A percentile compares a stretch with the other conserved stretches of the same genome.
These are phyloP conservation scores for Phanerochaete sordida DNA, from an alignment of 768 basidiomycete species.

Conservation along the genomic window DNA sequence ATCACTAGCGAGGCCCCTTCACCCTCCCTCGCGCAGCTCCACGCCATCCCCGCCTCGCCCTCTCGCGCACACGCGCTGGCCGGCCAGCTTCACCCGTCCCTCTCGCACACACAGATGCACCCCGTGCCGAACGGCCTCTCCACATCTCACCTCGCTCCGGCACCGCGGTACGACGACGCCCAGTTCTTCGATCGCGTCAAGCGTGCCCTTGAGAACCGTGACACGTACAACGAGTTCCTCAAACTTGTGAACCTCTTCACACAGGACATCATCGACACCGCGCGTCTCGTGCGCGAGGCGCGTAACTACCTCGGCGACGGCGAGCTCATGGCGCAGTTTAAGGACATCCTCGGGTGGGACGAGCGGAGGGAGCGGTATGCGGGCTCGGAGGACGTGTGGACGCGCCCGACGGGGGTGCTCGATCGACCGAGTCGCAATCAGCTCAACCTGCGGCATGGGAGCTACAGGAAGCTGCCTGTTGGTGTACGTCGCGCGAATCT, in stretches of 20 bases:
- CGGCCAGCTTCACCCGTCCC: constrained; percentile 6
- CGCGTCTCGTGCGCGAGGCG: constrained; percentile 77
- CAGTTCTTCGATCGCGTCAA: constrained; percentile 94
- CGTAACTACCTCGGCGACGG: constrained; percentile 69
- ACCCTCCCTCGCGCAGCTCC: constrained; percentile 24
- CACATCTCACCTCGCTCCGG: constrained; percentile 8
- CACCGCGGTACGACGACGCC: constrained; percentile 45
- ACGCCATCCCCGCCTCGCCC: constrained; percentile 26
- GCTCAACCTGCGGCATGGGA: constrained; percentile 72
- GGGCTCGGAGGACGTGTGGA: constrained; percentile 26
- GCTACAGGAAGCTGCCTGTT: constrained; percentile 82
- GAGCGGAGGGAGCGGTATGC: constrained; percentile 49
- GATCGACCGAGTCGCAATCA: constrained; percentile 58
- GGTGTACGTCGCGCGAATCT: constrained; percentile 48
- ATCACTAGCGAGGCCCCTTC: constrained; percentile 22
- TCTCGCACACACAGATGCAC: constrained; percentile 6
- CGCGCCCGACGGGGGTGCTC: constrained; percentile 23
- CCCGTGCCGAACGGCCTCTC: constrained; percentile 1
- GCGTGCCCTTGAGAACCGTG: constrained; percentile 63
- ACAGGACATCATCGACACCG: constrained; percentile 88
- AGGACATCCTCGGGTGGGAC: constrained; percentile 86
- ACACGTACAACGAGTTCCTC: constrained; percentile 90
- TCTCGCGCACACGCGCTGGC: constrained; percentile 17
- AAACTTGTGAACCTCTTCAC: constrained; percentile 94
- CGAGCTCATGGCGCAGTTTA: constrained; percentile 79